phyloP scores from a whole-genome alignment of 225 moss, liverwort and hornwort species.

The Sphagnum tenellum region DNA sequence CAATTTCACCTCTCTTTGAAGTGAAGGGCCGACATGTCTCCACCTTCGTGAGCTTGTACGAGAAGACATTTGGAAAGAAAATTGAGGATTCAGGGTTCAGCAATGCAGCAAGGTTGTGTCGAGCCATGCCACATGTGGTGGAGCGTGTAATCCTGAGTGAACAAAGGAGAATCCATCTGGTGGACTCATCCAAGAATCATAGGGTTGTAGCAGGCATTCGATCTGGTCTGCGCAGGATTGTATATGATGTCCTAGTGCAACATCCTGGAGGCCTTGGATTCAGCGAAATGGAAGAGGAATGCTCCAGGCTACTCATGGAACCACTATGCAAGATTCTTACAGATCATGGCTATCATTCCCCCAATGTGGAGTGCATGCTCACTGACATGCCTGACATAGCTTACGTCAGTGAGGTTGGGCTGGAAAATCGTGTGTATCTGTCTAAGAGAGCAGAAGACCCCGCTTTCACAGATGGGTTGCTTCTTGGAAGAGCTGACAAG shows the following conservation, averaged over 20 bases:
- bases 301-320: conserved; percentile 27
- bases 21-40: conserved; percentile 18
- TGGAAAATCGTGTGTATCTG: conserved; percentile 23
- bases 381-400: conserved; percentile 61
- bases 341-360: conserved; percentile 50
- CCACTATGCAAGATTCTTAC: conserved; percentile 37
- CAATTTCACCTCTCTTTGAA: conserved; percentile 60
- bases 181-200: conserved; percentile 62
- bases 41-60: conserved; percentile 42
- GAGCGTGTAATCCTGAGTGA: conserved; percentile 40
- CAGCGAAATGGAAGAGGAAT: conserved; percentile 27
- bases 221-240: conserved; percentile 59
- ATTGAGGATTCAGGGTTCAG: conserved; percentile 47
- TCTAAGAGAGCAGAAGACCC: conserved; percentile 61
- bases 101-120: conserved; percentile 47
- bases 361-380: conserved; percentile 43
- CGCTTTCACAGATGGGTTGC: conserved; percentile 62
- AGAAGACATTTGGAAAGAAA: conserved; percentile 42
- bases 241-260: conserved; percentile 33
- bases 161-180: conserved; percentile 46
- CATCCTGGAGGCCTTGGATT: conserved; percentile 16
- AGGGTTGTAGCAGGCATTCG: conserved; percentile 68
- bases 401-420: conserved; percentile 23
- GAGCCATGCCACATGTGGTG: conserved; percentile 73
- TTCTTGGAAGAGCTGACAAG: conserved; percentile 18